Evolutionary conservation across 768 basidiomycete species (phyloP).

Genomic region (Trametes cinnabarina): DNA sequence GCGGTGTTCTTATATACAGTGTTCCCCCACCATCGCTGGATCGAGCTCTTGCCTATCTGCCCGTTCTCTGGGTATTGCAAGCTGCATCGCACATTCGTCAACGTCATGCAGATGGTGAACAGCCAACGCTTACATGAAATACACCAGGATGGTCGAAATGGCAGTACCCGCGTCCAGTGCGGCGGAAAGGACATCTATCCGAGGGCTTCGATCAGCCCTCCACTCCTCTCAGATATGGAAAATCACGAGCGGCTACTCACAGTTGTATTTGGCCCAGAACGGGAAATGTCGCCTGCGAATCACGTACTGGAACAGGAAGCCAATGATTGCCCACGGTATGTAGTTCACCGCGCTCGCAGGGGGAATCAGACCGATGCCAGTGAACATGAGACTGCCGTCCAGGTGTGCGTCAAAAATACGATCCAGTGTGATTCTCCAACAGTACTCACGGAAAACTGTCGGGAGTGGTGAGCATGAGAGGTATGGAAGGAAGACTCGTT

Average conservation of each 20-base stretch:
- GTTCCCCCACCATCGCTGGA: conserved; percentile 40
- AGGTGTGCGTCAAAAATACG: no score
- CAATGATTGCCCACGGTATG: conserved; percentile 37
- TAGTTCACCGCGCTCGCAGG: conserved; percentile 43
- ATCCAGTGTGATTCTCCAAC: no score
- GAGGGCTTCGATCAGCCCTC: no score
- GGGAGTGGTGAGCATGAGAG: no score
- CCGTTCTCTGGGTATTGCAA: conserved; percentile 35
- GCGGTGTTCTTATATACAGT: conserved; percentile 33
- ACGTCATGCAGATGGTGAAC: no score
- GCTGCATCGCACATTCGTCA: no score
- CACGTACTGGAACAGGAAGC: conserved; percentile 38
- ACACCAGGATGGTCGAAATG: conserved; percentile 27
- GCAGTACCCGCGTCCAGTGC: conserved; percentile 66
- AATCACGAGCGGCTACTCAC: conserved; percentile 10
- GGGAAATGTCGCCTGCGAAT: conserved; percentile 37
- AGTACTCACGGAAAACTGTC: no score
- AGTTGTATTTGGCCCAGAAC: conserved; percentile 43
- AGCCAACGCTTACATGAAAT: conserved; percentile 21
- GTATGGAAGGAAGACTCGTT: not conserved
- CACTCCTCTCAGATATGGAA: no score
- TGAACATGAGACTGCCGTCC: conserved; percentile 33
- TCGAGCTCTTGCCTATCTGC: conserved; percentile 31
- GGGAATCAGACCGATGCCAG: conserved; percentile 39
- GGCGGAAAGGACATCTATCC: conserved; percentile 73